Percentiles rank a stretch among this genome's conserved stretches.
phyloP scores from a whole-genome alignment of 805 yeast species.

The Candida peoriensis region DNA sequence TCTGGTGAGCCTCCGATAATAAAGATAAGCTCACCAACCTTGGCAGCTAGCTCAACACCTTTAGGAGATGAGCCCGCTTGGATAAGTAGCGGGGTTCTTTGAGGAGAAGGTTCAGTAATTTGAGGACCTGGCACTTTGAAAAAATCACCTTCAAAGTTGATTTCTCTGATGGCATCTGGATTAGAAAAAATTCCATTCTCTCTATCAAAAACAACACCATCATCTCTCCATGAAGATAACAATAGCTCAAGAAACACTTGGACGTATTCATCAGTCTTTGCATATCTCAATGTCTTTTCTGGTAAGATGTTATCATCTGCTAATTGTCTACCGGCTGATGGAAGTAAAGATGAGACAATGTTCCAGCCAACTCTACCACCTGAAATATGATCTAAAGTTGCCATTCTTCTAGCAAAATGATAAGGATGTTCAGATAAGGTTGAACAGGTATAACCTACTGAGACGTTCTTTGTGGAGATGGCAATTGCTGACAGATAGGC shows the following conservation, averaged over 20 bases:
- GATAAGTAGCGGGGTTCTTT: slow-evolving; percentile 38
- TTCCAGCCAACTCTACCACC: slow-evolving; percentile 46
- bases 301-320: slow-evolving; percentile 33
- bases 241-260: slow-evolving; percentile 36
- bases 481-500: slow-evolving; percentile 35
- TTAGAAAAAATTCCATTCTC: slow-evolving; percentile 31
- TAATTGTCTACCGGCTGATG: slow-evolving; percentile 39
- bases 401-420: slow-evolving; percentile 38
- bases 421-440: slow-evolving; percentile 42
- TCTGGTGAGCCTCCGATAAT: slow-evolving; percentile 31
- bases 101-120: slow-evolving; percentile 39
- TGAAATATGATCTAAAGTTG: slow-evolving; percentile 41
- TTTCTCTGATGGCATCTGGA: slow-evolving; percentile 35
- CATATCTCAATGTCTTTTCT: slow-evolving; percentile 38
- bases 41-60: slow-evolving; percentile 40
- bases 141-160: slow-evolving; percentile 36
- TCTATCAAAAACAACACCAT: slow-evolving; percentile 25
- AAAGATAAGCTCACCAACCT: slow-evolving; percentile 39
- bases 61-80: slow-evolving; percentile 43
- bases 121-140: slow-evolving; percentile 36
- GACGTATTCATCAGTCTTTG: slow-evolving; percentile 38
- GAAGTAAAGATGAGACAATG: slow-evolving; percentile 38
- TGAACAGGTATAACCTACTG: slow-evolving; percentile 39
- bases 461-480: slow-evolving; percentile 33
- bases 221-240: slow-evolving; percentile 41